phyloP scores from a whole-genome alignment of 1,139 yeast genomes.

The Yamadazyma sp. region DNA sequence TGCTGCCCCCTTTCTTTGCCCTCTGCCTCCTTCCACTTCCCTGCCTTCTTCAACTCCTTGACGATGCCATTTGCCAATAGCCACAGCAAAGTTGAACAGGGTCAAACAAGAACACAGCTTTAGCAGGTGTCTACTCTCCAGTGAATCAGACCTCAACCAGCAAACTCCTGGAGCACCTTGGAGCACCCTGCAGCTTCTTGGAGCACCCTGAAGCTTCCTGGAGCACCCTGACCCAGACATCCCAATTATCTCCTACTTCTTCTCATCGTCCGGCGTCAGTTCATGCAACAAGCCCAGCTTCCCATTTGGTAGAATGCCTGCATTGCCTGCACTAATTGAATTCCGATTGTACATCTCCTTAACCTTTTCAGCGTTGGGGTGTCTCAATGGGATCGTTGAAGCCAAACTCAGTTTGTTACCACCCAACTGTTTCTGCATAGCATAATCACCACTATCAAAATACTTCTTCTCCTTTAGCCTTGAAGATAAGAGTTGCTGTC shows the following conservation, averaged over 20 bases:
- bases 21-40: no score
- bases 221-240: no score
- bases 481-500: slow-evolving; percentile 76
- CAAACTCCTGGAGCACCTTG: no score
- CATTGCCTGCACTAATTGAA: slow-evolving; percentile 42
- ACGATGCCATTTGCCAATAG: no score
- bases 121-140: no score
- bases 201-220: no score
- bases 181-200: no score
- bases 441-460: slow-evolving; percentile 97
- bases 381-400: slow-evolving; percentile 39
- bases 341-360: slow-evolving; percentile 48
- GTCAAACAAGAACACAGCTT: no score
- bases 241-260: neutral
- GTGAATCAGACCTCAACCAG: no score
- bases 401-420: slow-evolving; percentile 17
- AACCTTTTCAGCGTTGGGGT: slow-evolving; percentile 51
- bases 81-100: no score
- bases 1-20: no score
- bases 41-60: no score
- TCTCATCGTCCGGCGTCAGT: slow-evolving; percentile 28
- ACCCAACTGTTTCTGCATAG: slow-evolving; percentile 68
- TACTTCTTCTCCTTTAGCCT: slow-evolving; percentile 87
- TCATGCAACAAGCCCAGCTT: slow-evolving; percentile 48
- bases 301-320: slow-evolving; percentile 48